These are phyloP conservation scores for Somion occarium DNA, from an alignment of 1,284 basidiomycete species.

Conservation along the genomic window DNA sequence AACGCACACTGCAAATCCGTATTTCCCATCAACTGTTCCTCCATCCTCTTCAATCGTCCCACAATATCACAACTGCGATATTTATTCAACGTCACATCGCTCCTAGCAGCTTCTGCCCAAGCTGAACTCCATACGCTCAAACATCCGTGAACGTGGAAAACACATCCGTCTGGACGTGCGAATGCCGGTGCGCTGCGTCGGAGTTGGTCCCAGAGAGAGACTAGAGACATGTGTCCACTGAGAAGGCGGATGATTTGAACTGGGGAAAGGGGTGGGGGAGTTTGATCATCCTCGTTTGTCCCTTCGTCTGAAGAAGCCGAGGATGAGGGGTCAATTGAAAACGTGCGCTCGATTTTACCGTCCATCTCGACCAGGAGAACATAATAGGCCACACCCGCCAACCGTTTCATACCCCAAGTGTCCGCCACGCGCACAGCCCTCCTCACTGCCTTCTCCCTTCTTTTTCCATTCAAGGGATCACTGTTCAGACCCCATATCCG, in stretches of 20 bases:
- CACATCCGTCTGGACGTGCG: conserved; percentile 24
- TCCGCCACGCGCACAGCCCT: conserved; percentile 25
- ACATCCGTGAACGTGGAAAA: conserved; percentile 29
- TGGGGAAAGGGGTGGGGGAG: neutral
- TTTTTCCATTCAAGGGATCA: neutral
- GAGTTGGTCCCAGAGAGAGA: conserved; percentile 24
- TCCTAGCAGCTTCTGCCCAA: conserved; percentile 21
- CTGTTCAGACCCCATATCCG: neutral
- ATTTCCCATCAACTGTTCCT: conserved; percentile 19
- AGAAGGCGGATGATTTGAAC: conserved; percentile 19
- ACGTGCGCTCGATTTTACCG: conserved; percentile 8
- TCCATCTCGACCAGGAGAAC: conserved; percentile 22
- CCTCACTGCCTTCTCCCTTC: conserved; percentile 1
- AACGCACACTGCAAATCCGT: conserved; percentile 22
- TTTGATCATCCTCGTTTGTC: neutral
- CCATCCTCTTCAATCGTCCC: conserved; percentile 23
- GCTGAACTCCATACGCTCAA: conserved; percentile 22
- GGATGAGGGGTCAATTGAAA: neutral
- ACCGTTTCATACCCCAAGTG: conserved; percentile 15
- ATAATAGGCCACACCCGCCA: conserved; percentile 27
- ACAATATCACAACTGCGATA: conserved; percentile 23
- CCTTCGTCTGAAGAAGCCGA: neutral
- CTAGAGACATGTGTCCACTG: conserved; percentile 26
- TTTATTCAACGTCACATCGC: conserved; percentile 14
- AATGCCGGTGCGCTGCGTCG: conserved; percentile 21